Evolutionary conservation across 2,329 filamentous ascomycete species (phyloP), one percentile per base, ranked within the genome.

Genomic region (Arthrobotrys iridis): DNA sequence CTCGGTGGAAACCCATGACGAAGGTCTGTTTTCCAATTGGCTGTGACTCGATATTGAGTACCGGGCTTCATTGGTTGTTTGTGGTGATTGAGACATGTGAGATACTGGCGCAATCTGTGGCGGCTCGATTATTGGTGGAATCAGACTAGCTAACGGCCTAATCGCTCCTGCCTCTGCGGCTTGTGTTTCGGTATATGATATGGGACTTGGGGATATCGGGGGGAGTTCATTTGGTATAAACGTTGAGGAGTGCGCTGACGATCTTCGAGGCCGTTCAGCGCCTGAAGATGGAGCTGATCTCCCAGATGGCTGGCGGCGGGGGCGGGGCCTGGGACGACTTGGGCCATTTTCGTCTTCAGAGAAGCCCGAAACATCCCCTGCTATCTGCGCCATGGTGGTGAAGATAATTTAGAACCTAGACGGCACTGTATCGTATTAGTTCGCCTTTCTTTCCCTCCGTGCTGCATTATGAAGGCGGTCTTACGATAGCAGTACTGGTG

Each of bases 161-260:
- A 15, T 6, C 18, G 30, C 24, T 37, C 28, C 50, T 13, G 57
- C n/a, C 15, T 70, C 65, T 20, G 40, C 10, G n/a, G 18, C 65
- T 18, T 70, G 65, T 37, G 55, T 70, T 55, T 70, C 65, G n/a
- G 57, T 70, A 20, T 70, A 62, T 41, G 43, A 70, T 13, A 70
- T 35, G 11, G 58, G 58, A 40, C 66, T 64, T 30, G 66, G 48
- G 10, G 58, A 22, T 57, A 63, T 71, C 4, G 66, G 58, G 15
- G 65, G 65, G 1, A 70, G 57, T 45, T 70, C 65, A 35, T 30
- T 62, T 4, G 57, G 18, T 28, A 24, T 20, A 7, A 64, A 40
- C 26, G 40, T 37, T 11, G 66, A 37, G 1, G 66, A 71, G 15
- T 71, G 66, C 30, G 28, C 66, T n/a, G 66, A 71, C 5, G 50